Evolutionary conservation across 345 rosid species (phyloP).

Genomic region (Salix exigua): DNA sequence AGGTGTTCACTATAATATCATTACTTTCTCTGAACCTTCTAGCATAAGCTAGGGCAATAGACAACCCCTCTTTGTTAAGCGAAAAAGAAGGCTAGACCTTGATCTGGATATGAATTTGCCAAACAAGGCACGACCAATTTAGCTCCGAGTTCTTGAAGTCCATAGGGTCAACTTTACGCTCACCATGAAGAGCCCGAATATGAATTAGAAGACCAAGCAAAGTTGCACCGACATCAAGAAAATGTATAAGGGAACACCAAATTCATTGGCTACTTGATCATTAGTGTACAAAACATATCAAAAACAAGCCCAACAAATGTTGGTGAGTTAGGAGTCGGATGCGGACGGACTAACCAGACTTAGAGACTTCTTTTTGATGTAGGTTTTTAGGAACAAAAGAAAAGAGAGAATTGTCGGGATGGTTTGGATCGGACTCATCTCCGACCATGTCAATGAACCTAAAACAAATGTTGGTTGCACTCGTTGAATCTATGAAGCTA

Average conservation of each 20-base stretch:
- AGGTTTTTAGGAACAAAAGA: background rate
- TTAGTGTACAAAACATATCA: background rate
- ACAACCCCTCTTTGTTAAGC: background rate
- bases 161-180: background rate
- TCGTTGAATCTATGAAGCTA: background rate
- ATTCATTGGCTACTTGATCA: background rate
- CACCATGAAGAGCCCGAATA: background rate
- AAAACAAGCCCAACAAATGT: background rate
- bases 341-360: background rate
- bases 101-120: background rate
- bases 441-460: background rate
- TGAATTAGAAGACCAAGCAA: background rate
- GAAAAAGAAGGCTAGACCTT: constrained; percentile 3
- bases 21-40: background rate
- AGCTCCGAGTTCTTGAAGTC: constrained; percentile 6
- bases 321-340: background rate
- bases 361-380: background rate
- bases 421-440: background rate
- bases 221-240: background rate
- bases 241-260: background rate
- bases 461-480: background rate
- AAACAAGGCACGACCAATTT: constrained; percentile 9
- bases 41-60: accelerated
- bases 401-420: background rate
- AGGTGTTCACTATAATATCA: background rate